Conservation (phyloP, 164 flowering plant species). For the Kalanchoe fedtschenkoi region DNA sequence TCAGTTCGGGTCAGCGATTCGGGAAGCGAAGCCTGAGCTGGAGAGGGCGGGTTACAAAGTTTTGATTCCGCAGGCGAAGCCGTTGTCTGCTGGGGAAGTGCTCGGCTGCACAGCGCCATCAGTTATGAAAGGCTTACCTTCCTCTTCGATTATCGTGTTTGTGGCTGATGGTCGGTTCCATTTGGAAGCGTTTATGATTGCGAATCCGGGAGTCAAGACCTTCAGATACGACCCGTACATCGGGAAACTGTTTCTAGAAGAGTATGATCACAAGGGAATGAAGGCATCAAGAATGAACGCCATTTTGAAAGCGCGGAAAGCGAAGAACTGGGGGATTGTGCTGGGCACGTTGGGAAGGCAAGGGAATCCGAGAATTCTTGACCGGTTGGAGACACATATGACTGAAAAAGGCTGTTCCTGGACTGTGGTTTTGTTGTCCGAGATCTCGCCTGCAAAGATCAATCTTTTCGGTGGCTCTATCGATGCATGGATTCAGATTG, state of each 20-base stretch:
- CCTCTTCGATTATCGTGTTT: constrained; percentile 37
- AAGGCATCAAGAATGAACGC: constrained; percentile 64
- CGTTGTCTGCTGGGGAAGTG: constrained; percentile 84
- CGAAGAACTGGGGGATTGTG: constrained; percentile 69
- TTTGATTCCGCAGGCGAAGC: constrained; percentile 73
- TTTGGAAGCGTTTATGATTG: constrained; percentile 95
- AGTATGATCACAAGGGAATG: constrained; percentile 90
- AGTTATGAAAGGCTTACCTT: constrained; percentile 12
- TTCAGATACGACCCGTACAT: constrained; percentile 85
- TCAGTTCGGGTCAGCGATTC: constrained; percentile 73
- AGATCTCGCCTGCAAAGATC: constrained; percentile 62
- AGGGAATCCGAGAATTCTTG: constrained; percentile 75
- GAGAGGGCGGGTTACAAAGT: constrained; percentile 54
- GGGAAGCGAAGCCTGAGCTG: constrained; percentile 55
- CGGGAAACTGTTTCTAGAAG: constrained; percentile 76
- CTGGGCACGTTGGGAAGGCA: constrained; percentile 94
- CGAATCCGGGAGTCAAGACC: constrained; percentile 64
- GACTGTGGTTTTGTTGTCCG: constrained; percentile 77
- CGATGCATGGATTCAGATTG: constrained; percentile 98
- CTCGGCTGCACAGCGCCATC: constrained; percentile 90
- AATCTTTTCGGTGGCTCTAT: constrained; percentile 73
- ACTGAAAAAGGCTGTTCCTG: constrained; percentile 49
- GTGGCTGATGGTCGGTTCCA: constrained; percentile 97
- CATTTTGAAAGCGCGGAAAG: constrained; percentile 46
- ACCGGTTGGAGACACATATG: constrained; percentile 65